A percentile compares a stretch with the other conserved stretches of the same genome.
Conservation (phyloP, 2,329 filamentous ascomycete genomes). For the Claviceps capensis region DNA sequence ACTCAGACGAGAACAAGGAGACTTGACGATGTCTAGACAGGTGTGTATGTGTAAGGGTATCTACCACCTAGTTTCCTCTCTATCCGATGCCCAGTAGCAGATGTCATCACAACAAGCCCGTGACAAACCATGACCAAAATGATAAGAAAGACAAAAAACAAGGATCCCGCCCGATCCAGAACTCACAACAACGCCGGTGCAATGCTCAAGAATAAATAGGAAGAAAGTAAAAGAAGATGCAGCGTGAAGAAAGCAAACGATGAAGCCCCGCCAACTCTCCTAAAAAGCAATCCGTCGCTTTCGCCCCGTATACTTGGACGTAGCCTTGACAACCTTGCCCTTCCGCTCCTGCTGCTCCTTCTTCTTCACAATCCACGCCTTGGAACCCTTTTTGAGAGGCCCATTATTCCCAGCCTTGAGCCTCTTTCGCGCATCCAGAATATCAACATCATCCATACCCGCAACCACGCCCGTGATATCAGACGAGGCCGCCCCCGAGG, state of each 20-base stretch:
- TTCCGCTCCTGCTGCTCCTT: conserved; percentile 91
- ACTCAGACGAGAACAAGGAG: not conserved
- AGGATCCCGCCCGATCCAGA: too few species aligned
- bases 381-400: conserved; percentile 64
- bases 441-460: conserved; percentile 78
- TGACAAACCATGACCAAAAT: not conserved
- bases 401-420: conserved; percentile 29
- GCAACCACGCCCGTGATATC: conserved; percentile 86
- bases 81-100: not conserved
- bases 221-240: not conserved
- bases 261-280: not conserved
- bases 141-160: not conserved
- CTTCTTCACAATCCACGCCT: conserved; percentile 71
- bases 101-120: too few species aligned
- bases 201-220: conserved; percentile 7
- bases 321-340: conserved; percentile 85
- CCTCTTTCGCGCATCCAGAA: conserved; percentile 53
- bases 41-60: conserved; percentile 8
- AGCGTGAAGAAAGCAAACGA: not conserved
- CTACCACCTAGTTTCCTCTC: conserved; percentile 1
- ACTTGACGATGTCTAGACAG: not conserved
- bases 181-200: conserved; percentile 14
- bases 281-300: conserved; percentile 72
- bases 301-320: conserved; percentile 85
- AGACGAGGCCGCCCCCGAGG: conserved; percentile 36